Evolutionary conservation across 2,329 filamentous ascomycete genomes (phyloP).

Genomic region (Westerdykella aurantiaca): DNA sequence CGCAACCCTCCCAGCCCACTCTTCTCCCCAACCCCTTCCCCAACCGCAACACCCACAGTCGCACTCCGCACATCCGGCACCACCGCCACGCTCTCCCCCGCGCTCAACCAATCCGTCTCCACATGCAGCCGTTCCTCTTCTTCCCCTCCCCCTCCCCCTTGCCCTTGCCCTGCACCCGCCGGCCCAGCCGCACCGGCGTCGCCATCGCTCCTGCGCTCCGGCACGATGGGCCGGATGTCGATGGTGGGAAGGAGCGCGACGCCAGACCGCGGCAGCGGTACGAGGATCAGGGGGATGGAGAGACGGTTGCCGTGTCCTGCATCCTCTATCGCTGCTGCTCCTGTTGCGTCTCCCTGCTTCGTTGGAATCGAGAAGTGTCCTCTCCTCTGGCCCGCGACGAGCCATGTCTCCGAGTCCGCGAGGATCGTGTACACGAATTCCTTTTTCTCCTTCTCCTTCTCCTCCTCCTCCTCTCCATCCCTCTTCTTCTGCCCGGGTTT

Average conservation of each 20-base stretch:
- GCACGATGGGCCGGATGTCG: no score
- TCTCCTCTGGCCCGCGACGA: conserved; percentile 74
- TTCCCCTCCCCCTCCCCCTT: conserved; percentile 22
- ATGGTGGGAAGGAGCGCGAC: no score
- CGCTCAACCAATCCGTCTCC: conserved; percentile 75
- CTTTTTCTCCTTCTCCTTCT: conserved; percentile 43
- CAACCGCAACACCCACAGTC: conserved; percentile 38
- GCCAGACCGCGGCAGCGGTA: no score
- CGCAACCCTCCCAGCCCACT: conserved; percentile 22
- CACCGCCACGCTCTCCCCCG: conserved; percentile 71
- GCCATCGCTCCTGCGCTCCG: neutral
- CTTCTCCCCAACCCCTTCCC: neutral
- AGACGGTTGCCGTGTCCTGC: neutral
- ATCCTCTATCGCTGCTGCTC: conserved; percentile 55
- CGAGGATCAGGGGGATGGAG: no score
- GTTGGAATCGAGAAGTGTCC: conserved; percentile 65
- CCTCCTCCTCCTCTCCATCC: conserved; percentile 38
- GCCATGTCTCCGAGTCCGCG: conserved; percentile 69
- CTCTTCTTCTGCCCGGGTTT: conserved; percentile 30
- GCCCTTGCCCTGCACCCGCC: conserved; percentile 19
- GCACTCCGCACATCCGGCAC: conserved; percentile 65
- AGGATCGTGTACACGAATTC: conserved; percentile 81
- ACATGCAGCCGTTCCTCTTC: conserved; percentile 45
- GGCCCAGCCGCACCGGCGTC: neutral
- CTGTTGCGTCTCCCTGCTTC: conserved; percentile 71